Base-by-base conservation (phyloP, 2,329 filamentous ascomycete genomes). In the Arthroderma sp. region DNA sequence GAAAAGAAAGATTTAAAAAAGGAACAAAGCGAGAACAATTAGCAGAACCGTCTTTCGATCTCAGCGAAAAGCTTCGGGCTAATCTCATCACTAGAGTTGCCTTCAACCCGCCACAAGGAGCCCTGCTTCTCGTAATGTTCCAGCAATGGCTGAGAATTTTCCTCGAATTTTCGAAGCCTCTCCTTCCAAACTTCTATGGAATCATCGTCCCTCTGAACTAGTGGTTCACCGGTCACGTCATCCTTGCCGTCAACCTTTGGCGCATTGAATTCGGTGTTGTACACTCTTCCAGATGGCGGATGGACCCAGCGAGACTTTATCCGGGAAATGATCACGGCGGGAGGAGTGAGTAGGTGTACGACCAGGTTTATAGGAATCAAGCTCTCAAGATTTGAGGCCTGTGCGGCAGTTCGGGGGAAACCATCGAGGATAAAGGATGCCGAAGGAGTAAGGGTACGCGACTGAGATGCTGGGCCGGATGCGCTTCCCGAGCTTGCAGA, bases 341-440 rank as follows among this genome's bases (percentile, higher is more conserved):
- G 77, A 0, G 91, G 91, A 0, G 89, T 96, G 58, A 82, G 75
- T 54, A 96, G 73, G 45, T 84, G 86, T 47, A 95, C 81, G 40
- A 87, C 91, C 49, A 95, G 76, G 65, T 98, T 98, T 61, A 98
- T 88, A n/a, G 89, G 87, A 30, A 96, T 77, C 31, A 95, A 73
- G 38, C 70, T 68, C 60, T 94, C 87, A 40, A 96, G 75, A 46
- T 80, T 80, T 36, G 68, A 63, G 29, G 88, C 91, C 65, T 98
- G 91, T 3, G 70, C 60, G 1, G 84, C 83, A 5, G 85, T 98
- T 52, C 91, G 83, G 2, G 91, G 91, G 64, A 96, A 98, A 10
- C 91, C 91, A 61, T 98, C 91, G 43, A 98, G 81, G 51, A 98
- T 83, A 63, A 95, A 96, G 1, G 87, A 94, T 6, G 87, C 86